phyloP scores from a whole-genome alignment of 257 asterid species.

The Haberlea rhodopensis region DNA sequence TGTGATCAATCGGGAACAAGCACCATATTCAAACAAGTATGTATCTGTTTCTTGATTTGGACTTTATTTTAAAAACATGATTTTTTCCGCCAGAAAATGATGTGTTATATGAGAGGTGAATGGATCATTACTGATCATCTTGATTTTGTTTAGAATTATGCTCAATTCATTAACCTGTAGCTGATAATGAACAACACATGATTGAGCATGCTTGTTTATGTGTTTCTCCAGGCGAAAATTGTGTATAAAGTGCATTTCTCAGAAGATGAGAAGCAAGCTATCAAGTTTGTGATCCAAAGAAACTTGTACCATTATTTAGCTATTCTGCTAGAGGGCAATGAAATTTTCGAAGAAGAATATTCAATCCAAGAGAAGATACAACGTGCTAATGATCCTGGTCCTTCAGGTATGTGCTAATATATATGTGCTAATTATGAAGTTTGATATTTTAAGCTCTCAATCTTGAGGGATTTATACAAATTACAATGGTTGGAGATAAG shows the following conservation, averaged over 20 bases:
- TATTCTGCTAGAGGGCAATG: slow-evolving; percentile 78
- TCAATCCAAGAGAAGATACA: slow-evolving; percentile 41
- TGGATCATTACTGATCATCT: not conserved
- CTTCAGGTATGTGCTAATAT: slow-evolving; percentile 81
- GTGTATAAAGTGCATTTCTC: slow-evolving; percentile 66
- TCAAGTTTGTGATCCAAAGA: slow-evolving; percentile 69
- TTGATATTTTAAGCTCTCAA: no score
- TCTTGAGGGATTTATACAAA: no score
- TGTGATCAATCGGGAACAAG: slow-evolving; percentile 85
- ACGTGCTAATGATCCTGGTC: slow-evolving; percentile 54
- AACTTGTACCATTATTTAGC: slow-evolving; percentile 67
- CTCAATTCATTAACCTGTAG: no score
- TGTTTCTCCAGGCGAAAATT: slow-evolving; percentile 65
- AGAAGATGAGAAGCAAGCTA: slow-evolving; percentile 68
- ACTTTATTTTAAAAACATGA: no score
- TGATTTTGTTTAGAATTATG: not conserved
- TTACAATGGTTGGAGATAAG: no score
- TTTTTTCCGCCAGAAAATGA: no score
- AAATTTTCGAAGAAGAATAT: slow-evolving; percentile 61
- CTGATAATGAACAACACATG: no score
- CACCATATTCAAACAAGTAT: slow-evolving; percentile 88
- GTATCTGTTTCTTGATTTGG: not conserved
- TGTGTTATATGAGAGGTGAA: not conserved
- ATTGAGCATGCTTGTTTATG: slow-evolving; percentile 18
- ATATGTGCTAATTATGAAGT: no score